Evolutionary conservation across 306 rosid species (phyloP), one percentile per base, ranked within the genome.

Genomic region (Medicago ruthenica): DNA sequence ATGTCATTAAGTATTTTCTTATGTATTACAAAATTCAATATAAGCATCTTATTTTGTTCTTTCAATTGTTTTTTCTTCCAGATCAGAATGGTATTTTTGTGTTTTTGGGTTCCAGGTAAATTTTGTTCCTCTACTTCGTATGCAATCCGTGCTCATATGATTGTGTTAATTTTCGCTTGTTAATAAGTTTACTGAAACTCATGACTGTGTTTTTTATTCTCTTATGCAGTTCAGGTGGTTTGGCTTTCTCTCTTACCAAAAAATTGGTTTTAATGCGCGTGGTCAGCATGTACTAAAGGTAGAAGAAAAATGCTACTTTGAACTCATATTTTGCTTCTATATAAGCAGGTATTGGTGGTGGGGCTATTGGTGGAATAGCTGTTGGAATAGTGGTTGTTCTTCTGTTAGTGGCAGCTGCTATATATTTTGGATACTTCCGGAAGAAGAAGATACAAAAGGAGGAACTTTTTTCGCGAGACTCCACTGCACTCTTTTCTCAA

Each of bases 211-310:
- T 45, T 45, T 76, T 76, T 7, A 51, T 84, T 84, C 91, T 79
- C 73, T 65, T 78, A 10, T 85, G 85, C 97, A 95, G 99, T 85
- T 72, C 95, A 68, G 88, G 90, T 76, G 96, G 87, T 94, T 70
- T 77, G 88, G 45, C 77, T 74, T 78, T 81, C 87, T 76, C 68
- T 76, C 80, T 74, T 81, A 86, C 61, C 76, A 73, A 59, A 78
- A 80, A 79, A 74, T 65, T 83, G 70, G 44, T 67, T 72, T 67
- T 71, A 47, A 74, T 39, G 79, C 47, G 60, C 41, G 8, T 55
- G 20, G 74, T 64, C 71, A 68, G 41, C 63, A 14, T 62, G 39
- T 67, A 5, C 61, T 60, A 50, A 67, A 70, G 65, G 21, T 83
- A 34, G 58, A 76, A 55, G 78, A 37, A 42, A 17, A 12, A 48